Evolutionary conservation across 1,284 basidiomycete genomes (phyloP).

Genomic region (Abortiporus biennis): DNA sequence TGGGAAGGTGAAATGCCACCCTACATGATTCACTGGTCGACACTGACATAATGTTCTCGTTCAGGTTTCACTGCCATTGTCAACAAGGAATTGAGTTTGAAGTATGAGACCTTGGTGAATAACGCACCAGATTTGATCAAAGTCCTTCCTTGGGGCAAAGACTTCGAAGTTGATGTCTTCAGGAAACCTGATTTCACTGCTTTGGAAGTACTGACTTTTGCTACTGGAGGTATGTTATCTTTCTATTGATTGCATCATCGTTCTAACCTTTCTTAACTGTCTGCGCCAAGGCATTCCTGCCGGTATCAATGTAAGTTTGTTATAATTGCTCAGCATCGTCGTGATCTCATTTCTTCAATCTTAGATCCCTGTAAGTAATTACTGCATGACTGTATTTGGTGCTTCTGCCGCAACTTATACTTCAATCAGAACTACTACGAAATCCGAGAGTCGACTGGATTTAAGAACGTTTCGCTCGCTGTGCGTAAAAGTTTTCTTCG

Average conservation of each 20-base stretch:
- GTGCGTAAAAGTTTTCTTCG: constrained; percentile 30
- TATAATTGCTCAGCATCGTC: too few species aligned
- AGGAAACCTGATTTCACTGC: constrained; percentile 85
- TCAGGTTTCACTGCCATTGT: constrained; percentile 83
- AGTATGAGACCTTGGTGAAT: constrained; percentile 74
- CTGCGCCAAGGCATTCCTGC: constrained; percentile 79
- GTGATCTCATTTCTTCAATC: too few species aligned
- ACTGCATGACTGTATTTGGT: background rate
- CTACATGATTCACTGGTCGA: background rate
- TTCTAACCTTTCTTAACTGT: background rate
- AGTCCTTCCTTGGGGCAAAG: constrained; percentile 75
- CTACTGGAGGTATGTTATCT: constrained; percentile 57
- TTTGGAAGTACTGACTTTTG: constrained; percentile 73
- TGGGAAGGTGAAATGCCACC: constrained; percentile 65
- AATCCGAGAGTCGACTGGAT: constrained; percentile 71
- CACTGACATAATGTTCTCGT: background rate
- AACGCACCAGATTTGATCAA: constrained; percentile 74
- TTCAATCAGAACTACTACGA: constrained; percentile 65
- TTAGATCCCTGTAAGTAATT: constrained; percentile 56
- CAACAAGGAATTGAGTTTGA: constrained; percentile 74
- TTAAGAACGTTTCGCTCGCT: constrained; percentile 79
- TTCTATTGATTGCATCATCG: background rate
- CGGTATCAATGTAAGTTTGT: constrained; percentile 75
- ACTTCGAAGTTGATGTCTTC: constrained; percentile 81
- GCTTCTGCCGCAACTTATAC: background rate